These are phyloP conservation scores for Penicillium cinerascens DNA, from an alignment of 495 filamentous ascomycete genomes.

Conservation along the genomic window DNA sequence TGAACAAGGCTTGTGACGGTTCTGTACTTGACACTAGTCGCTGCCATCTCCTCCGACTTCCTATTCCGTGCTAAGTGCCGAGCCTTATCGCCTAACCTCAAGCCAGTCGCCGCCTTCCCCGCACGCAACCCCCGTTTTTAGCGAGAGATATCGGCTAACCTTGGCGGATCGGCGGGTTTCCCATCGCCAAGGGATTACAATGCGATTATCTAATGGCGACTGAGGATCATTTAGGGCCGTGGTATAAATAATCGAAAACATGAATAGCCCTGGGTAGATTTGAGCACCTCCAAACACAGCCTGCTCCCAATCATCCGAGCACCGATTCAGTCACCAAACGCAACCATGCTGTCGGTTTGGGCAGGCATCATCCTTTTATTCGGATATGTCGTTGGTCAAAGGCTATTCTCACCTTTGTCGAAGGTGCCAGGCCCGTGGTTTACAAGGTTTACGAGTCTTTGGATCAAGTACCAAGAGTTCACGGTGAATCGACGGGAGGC, in stretches of 20 bases:
- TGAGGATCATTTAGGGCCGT: not conserved
- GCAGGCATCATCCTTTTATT: constrained; percentile 9
- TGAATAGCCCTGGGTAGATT: not conserved
- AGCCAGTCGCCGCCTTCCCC: constrained; percentile 11
- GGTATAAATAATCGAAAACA: not conserved
- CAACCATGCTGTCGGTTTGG: constrained; percentile 27
- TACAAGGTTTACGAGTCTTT: constrained; percentile 49
- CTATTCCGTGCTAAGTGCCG: constrained; percentile 6
- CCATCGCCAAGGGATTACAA: not conserved
- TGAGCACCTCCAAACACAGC: not conserved
- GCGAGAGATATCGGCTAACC: not conserved
- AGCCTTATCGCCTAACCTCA: constrained; percentile 3
- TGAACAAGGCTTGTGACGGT: not conserved
- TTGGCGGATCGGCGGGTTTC: not conserved
- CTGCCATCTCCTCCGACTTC: constrained; percentile 12
- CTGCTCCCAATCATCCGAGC: not conserved
- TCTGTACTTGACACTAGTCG: not conserved
- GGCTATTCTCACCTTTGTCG: constrained; percentile 11
- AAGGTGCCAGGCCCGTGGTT: constrained; percentile 51
- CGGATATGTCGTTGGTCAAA: constrained; percentile 5
- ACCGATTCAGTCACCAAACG: not conserved
- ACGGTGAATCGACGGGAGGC: constrained; percentile 49
- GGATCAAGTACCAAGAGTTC: constrained; percentile 58
- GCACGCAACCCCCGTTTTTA: constrained; percentile 7
- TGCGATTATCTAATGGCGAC: not conserved